Percentiles rank a stretch among this genome's conserved stretches.
Conservation (phyloP, 2,329 filamentous ascomycete species). For the Biscogniauxia sp. region DNA sequence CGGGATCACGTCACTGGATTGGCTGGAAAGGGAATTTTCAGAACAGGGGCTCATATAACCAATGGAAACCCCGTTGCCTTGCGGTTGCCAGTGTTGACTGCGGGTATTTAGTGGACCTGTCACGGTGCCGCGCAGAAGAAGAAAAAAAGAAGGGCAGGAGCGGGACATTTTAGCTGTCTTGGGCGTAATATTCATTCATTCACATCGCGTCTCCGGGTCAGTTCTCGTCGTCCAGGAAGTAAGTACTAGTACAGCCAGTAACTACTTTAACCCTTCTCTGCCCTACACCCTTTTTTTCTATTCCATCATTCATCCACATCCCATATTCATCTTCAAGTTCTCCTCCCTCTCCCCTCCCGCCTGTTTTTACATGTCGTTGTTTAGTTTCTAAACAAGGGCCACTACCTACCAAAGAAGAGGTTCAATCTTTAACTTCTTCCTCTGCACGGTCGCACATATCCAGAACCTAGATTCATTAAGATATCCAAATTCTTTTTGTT, state of each 20-base stretch:
- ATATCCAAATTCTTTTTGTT: no score
- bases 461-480: no score
- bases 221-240: not conserved
- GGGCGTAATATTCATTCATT: not conserved
- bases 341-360: not conserved
- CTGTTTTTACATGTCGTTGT: no score
- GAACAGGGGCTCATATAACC: conserved; percentile 26
- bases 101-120: conserved; percentile 27
- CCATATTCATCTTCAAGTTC: not conserved
- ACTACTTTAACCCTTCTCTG: not conserved
- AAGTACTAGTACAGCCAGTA: not conserved
- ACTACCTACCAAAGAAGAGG: no score
- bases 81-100: conserved; percentile 55
- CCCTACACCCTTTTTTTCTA: not conserved
- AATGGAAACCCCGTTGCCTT: conserved; percentile 53
- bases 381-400: no score
- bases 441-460: no score
- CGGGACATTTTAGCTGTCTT: conserved; percentile 9
- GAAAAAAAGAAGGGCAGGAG: conserved; percentile 24
- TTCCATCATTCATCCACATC: not conserved
- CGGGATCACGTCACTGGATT: conserved; percentile 31
- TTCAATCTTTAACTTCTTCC: no score
- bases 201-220: conserved; percentile 7
- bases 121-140: conserved; percentile 26
- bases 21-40: conserved; percentile 14